Percentiles rank a stretch among this genome's conserved stretches.
phyloP scores from a whole-genome alignment of 1,284 basidiomycete genomes.

The Pascua sp. region DNA sequence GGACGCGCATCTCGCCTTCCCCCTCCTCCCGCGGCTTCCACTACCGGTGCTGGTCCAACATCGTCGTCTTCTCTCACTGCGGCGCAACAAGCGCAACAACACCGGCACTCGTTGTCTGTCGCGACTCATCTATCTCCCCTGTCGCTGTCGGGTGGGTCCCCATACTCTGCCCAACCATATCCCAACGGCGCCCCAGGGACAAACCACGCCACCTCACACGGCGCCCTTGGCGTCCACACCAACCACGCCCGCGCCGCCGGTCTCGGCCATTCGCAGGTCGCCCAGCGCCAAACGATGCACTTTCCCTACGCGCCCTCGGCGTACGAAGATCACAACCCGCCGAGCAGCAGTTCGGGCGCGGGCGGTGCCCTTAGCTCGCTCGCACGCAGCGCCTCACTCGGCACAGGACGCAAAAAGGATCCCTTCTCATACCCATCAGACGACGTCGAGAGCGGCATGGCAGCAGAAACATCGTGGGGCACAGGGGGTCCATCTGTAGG shows the following conservation, averaged over 20 bases:
- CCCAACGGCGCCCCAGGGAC: neutral
- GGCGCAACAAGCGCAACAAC: too few species aligned
- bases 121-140: too few species aligned
- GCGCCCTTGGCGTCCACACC: neutral
- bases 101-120: too few species aligned
- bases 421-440: constrained; percentile 46
- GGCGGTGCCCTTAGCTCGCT: constrained; percentile 31
- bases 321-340: constrained; percentile 16
- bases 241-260: neutral
- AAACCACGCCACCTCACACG: neutral
- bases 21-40: constrained; percentile 8
- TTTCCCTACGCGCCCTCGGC: constrained; percentile 19
- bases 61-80: too few species aligned
- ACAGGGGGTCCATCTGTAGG: constrained; percentile 4
- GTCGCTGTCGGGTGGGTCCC: constrained; percentile 3
- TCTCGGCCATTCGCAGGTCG: too few species aligned
- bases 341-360: constrained; percentile 9
- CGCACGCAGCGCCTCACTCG: constrained; percentile 42
- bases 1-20: constrained; percentile 1
- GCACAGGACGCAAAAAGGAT: constrained; percentile 41
- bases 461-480: constrained; percentile 24
- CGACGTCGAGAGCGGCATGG: constrained; percentile 48
- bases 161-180: constrained; percentile 3
- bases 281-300: constrained; percentile 16
- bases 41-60: neutral